These are phyloP conservation scores for Hericium rajendrae DNA, from an alignment of 768 basidiomycete genomes.

Conservation along the genomic window DNA sequence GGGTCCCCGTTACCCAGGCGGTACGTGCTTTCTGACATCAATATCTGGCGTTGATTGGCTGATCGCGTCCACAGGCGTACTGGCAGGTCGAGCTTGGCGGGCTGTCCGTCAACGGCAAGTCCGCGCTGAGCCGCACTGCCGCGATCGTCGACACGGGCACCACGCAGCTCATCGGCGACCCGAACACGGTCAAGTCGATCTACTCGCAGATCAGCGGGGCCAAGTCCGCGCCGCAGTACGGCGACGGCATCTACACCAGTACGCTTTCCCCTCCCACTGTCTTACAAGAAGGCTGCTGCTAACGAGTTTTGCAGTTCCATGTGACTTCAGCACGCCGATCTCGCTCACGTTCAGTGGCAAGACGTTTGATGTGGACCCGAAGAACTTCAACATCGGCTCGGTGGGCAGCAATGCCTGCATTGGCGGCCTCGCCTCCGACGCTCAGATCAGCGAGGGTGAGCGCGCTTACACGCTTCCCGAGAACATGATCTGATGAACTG, in stretches of 20 bases:
- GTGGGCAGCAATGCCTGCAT: conserved; percentile 15
- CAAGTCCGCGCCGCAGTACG: conserved; percentile 4
- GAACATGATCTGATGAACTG: not conserved
- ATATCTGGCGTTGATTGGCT: too few relatives aligned
- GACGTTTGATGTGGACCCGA: conserved; percentile 16
- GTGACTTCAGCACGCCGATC: conserved; percentile 12
- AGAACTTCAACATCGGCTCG: conserved; percentile 20
- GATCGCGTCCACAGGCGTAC: conserved; percentile 7
- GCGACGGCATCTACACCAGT: conserved; percentile 20
- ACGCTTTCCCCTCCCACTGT: not conserved
- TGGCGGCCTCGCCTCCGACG: conserved; percentile 6
- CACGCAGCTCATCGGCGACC: conserved; percentile 21
- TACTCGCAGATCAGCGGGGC: conserved; percentile 20
- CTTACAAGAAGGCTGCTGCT: too few relatives aligned
- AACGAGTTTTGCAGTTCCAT: conserved; percentile 8
- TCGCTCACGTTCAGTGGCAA: conserved; percentile 21
- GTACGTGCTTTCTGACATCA: conserved; percentile 8
- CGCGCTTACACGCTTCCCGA: not conserved
- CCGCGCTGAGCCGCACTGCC: conserved; percentile 2
- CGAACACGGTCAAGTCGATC: conserved; percentile 13
- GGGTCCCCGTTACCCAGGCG: not conserved
- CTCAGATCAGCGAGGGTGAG: not conserved
- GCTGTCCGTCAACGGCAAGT: conserved; percentile 5
- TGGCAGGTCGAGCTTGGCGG: conserved; percentile 18
- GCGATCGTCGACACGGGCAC: conserved; percentile 24